Evolutionary conservation across 2,329 filamentous ascomycete genomes (phyloP).

Genomic region (Fusarium incarnatum): DNA sequence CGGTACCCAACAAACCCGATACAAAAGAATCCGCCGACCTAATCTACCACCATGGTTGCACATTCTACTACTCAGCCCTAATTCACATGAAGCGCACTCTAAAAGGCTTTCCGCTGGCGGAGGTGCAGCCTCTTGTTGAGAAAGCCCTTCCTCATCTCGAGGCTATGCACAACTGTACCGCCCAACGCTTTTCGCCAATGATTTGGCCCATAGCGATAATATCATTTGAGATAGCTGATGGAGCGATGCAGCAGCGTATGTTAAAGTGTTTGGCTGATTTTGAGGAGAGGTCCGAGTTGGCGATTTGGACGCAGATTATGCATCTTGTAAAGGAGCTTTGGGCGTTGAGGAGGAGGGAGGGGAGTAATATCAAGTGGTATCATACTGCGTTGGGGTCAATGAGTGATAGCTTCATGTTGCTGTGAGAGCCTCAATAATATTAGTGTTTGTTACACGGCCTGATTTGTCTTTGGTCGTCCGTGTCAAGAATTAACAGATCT

Average conservation of each 20-base stretch:
- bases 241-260: constrained; percentile 37
- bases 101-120: constrained; percentile 34
- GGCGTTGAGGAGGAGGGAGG: constrained; percentile 31
- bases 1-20: constrained; percentile 32
- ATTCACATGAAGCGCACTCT: constrained; percentile 45
- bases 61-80: constrained; percentile 42
- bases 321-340: constrained; percentile 38
- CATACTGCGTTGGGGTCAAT: constrained; percentile 35
- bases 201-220: constrained; percentile 43
- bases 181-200: constrained; percentile 41
- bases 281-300: constrained; percentile 34
- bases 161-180: constrained; percentile 26
- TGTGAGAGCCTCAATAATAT: neutral
- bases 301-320: constrained; percentile 39
- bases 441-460: neutral
- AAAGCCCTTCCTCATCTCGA: constrained; percentile 41
- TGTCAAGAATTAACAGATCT: too few relatives aligned
- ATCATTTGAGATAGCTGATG: constrained; percentile 36
- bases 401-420: constrained; percentile 42
- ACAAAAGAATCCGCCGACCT: constrained; percentile 37
- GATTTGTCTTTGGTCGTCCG: neutral
- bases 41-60: constrained; percentile 43
- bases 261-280: constrained; percentile 33
- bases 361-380: constrained; percentile 39
- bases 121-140: constrained; percentile 42